These are phyloP conservation scores for Penicillium turbatum DNA, from an alignment of 495 filamentous ascomycete genomes.

Conservation along the genomic window DNA sequence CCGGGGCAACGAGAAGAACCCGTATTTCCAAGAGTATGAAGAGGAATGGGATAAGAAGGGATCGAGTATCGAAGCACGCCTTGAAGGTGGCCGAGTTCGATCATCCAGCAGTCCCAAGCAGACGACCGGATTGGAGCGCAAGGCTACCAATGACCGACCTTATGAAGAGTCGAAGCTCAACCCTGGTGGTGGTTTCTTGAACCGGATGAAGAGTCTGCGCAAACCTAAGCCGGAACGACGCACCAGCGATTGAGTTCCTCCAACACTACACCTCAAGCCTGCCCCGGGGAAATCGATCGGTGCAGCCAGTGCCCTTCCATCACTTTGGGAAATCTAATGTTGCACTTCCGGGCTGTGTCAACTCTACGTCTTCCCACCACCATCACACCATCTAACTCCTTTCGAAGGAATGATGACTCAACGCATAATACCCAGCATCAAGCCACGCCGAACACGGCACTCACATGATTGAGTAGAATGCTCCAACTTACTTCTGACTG, in stretches of 20 bases:
- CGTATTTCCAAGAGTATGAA: constrained; percentile 85
- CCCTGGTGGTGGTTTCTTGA: constrained; percentile 59
- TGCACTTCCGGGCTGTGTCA: not conserved
- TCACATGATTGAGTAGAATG: constrained; percentile 10
- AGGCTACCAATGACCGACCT: constrained; percentile 62
- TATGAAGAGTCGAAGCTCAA: constrained; percentile 42
- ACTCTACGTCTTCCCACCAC: constrained; percentile 1
- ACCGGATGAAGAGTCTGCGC: constrained; percentile 83
- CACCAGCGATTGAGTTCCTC: constrained; percentile 26
- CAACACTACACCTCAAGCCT: not conserved
- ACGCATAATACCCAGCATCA: constrained; percentile 31
- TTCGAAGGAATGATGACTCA: constrained; percentile 21
- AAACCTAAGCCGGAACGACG: constrained; percentile 46
- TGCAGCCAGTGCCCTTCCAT: not conserved
- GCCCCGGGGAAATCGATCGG: not conserved
- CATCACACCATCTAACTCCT: constrained; percentile 5
- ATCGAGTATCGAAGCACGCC: constrained; percentile 48
- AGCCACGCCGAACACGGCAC: constrained; percentile 16
- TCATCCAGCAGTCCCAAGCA: constrained; percentile 63
- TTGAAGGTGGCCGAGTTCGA: constrained; percentile 39
- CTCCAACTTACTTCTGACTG: not conserved
- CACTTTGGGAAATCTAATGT: not conserved
- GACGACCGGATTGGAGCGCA: constrained; percentile 56
- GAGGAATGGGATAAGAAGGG: constrained; percentile 68
- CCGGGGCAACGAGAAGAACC: constrained; percentile 59